A percentile compares a stretch with the other conserved stretches of the same genome.
Evolutionary conservation across 768 basidiomycete species (phyloP).

Genomic region (Leccinum boreale): DNA sequence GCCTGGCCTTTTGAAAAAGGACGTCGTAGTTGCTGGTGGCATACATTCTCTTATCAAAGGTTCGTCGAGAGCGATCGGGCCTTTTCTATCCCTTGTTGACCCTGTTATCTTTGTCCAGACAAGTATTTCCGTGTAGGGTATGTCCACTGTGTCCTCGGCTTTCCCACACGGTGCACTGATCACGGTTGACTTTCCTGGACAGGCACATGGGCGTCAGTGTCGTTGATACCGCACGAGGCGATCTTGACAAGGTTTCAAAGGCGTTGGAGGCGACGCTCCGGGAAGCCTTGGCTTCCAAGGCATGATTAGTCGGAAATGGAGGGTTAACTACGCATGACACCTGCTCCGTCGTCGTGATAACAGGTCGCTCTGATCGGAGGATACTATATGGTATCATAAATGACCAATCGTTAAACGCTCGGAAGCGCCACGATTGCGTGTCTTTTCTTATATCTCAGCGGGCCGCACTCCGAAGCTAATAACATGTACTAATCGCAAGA

Average conservation of each 20-base stretch:
- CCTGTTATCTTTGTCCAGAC: slow-evolving; percentile 38
- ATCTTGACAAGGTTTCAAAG: slow-evolving; percentile 68
- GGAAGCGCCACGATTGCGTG: not conserved
- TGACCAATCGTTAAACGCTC: not conserved
- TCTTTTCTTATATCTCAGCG: not conserved
- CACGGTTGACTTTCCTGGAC: not conserved
- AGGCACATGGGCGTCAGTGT: slow-evolving; percentile 93
- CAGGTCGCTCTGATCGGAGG: not conserved
- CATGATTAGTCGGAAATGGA: not conserved
- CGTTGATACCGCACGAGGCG: slow-evolving; percentile 63
- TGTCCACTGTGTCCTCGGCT: slow-evolving; percentile 19
- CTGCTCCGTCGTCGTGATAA: not conserved
- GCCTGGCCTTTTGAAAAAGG: slow-evolving; percentile 66
- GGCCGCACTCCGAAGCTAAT: not conserved
- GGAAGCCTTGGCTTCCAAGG: slow-evolving; percentile 29
- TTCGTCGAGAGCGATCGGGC: slow-evolving; percentile 26
- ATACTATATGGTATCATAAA: too few relatives aligned
- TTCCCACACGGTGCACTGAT: not conserved
- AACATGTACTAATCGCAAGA: too few relatives aligned
- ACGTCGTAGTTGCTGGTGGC: slow-evolving; percentile 84
- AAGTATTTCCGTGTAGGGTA: slow-evolving; percentile 91
- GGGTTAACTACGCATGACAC: not conserved
- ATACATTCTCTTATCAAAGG: slow-evolving; percentile 82
- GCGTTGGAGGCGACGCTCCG: slow-evolving; percentile 59
- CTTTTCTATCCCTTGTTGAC: slow-evolving; percentile 8